A percentile compares a stretch with the other conserved stretches of the same genome.
phyloP scores from a whole-genome alignment of 192 early-diverging fungal species.

The Backusella luteola region DNA sequence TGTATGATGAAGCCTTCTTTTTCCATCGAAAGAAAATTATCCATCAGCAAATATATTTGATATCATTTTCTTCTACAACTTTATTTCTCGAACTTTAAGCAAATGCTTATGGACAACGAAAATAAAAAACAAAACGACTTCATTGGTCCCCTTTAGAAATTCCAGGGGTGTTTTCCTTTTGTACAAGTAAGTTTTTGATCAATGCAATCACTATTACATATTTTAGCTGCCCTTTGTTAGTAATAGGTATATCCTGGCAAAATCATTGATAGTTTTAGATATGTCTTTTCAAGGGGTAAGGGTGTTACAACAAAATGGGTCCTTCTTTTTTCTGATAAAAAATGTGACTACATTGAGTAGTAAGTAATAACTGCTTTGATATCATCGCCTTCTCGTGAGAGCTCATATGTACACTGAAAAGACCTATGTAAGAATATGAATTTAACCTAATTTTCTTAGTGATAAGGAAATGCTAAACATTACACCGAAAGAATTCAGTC shows the following conservation, averaged over 20 bases:
- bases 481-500: neutral
- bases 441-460: neutral
- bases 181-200: neutral
- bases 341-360: no score
- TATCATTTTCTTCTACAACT: neutral
- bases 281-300: neutral
- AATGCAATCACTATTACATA: neutral
- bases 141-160: neutral
- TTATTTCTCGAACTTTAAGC: neutral
- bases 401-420: no score
- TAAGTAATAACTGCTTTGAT: no score
- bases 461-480: neutral
- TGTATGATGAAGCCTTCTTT: neutral
- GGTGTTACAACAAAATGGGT: neutral
- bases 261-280: neutral
- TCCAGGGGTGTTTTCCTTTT: neutral
- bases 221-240: neutral
- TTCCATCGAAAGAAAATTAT: neutral
- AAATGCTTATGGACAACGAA: neutral
- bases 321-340: neutral
- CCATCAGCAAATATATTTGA: neutral
- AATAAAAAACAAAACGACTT: neutral
- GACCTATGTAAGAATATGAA: neutral
- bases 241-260: neutral
- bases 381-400: no score